Conservation (phyloP, 768 basidiomycete species). For the Solioccasus polychromus region DNA sequence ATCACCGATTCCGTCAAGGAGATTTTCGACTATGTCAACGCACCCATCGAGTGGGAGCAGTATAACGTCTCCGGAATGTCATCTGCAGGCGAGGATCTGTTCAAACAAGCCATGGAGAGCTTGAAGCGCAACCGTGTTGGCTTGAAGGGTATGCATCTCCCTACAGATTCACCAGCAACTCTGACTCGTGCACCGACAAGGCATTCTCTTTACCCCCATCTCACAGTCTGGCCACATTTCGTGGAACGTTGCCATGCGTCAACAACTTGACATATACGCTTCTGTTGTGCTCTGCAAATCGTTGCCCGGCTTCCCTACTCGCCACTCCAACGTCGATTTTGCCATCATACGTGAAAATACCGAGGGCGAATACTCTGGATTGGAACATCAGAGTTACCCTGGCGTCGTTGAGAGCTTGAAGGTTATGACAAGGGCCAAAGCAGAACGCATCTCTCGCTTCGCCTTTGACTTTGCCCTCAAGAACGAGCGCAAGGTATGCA, state of each 20-base stretch:
- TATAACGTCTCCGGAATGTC: conserved; percentile 98
- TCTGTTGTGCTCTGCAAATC: conserved; percentile 99
- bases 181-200: conserved; percentile 39
- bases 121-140: conserved; percentile 97
- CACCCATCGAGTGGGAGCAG: conserved; percentile 99
- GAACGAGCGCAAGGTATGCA: conserved; percentile 89
- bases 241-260: conserved; percentile 99
- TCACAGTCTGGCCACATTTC: conserved; percentile 96
- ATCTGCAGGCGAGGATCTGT: conserved; percentile 88
- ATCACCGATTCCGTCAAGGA: conserved; percentile 99
- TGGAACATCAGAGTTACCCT: conserved; percentile 97
- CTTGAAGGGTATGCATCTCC: conserved; percentile 73
- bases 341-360: conserved; percentile 99
- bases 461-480: conserved; percentile 99
- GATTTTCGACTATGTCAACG: conserved; percentile 96
- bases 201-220: conserved; percentile 97
- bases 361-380: conserved; percentile 98
- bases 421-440: conserved; percentile 92
- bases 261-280: conserved; percentile 98
- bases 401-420: conserved; percentile 99
- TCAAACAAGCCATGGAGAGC: conserved; percentile 97
- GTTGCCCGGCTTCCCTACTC: conserved; percentile 91
- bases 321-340: conserved; percentile 96
- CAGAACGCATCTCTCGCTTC: conserved; percentile 94
- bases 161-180: background rate